Percentiles rank a stretch among this genome's conserved stretches.
These are phyloP conservation scores for Atkinsonella texensis DNA, from an alignment of 2,329 filamentous ascomycete genomes.

Conservation along the genomic window DNA sequence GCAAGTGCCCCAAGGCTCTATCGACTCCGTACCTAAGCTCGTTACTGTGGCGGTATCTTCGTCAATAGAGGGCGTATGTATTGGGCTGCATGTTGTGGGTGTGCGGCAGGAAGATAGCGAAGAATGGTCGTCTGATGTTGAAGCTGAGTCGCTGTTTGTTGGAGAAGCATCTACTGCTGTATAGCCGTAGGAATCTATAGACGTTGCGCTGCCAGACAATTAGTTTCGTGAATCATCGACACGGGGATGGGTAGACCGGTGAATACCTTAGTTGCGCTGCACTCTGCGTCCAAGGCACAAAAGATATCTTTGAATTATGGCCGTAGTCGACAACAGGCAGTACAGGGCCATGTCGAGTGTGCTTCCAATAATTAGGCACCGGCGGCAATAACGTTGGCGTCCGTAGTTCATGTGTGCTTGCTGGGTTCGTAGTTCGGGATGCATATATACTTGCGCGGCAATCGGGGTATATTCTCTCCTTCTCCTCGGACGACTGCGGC, in stretches of 20 bases:
- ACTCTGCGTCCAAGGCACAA: not conserved
- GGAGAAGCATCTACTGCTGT: not conserved
- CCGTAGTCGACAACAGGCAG: not conserved
- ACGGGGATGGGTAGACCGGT: not conserved
- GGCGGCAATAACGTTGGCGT: not conserved
- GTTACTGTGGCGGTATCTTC: not conserved
- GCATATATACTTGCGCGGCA: not conserved
- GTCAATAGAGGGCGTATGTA: not conserved
- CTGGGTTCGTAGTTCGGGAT: not conserved
- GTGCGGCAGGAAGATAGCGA: not conserved
- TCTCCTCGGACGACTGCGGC: not conserved
- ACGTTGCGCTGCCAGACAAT: not conserved
- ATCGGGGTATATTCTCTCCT: not conserved
- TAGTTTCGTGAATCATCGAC: not conserved
- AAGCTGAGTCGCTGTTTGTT: not conserved
- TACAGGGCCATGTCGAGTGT: not conserved
- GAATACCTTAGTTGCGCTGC: not conserved
- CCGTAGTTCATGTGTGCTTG: not conserved
- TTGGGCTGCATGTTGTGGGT: not conserved
- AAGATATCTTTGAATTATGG: not conserved
- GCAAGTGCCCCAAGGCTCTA: not conserved
- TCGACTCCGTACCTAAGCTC: not conserved
- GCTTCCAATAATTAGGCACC: constrained; percentile 1
- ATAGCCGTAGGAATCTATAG: not conserved
- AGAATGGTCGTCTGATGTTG: not conserved